These are phyloP conservation scores for Suhomyces sp. DNA, from an alignment of 805 yeast species.

Conservation along the genomic window DNA sequence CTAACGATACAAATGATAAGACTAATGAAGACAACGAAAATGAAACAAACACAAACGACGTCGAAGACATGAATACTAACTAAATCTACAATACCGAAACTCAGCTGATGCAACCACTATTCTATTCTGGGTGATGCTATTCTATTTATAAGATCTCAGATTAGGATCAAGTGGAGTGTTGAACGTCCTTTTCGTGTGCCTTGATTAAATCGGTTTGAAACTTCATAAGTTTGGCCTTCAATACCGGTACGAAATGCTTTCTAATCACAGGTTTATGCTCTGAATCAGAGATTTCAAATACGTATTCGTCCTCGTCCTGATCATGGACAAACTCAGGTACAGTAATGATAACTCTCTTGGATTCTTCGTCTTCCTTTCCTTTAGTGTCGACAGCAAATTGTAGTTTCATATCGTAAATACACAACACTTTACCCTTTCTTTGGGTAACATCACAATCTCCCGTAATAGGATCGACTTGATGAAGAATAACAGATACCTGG, in stretches of 20 bases:
- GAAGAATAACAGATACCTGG: slow-evolving; percentile 24
- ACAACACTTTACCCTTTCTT: slow-evolving; percentile 76
- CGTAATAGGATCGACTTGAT: slow-evolving; percentile 39
- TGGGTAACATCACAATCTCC: slow-evolving; percentile 86
- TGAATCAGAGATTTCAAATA: slow-evolving; percentile 43
- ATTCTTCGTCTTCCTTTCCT: slow-evolving; percentile 38
- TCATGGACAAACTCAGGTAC: slow-evolving; percentile 77
- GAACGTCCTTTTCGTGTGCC: slow-evolving; percentile 62
- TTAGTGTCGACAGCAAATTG: slow-evolving; percentile 40
- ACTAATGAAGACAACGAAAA: neutral
- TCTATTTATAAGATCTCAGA: slow-evolving; percentile 1
- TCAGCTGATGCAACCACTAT: neutral
- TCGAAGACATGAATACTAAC: neutral
- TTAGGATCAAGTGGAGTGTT: slow-evolving; percentile 42
- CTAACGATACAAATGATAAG: neutral
- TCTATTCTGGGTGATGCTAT: neutral
- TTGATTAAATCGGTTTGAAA: slow-evolving; percentile 63
- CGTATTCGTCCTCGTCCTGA: slow-evolving; percentile 64
- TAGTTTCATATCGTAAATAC: slow-evolving; percentile 66
- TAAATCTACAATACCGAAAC: neutral
- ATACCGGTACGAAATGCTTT: slow-evolving; percentile 50
- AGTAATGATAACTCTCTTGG: slow-evolving; percentile 30
- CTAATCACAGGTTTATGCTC: slow-evolving; percentile 43
- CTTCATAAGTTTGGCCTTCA: slow-evolving; percentile 45
- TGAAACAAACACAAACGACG: neutral